These are phyloP conservation scores for Fusarium sarcochroum DNA, from an alignment of 2,329 filamentous ascomycete species.

Conservation along the genomic window DNA sequence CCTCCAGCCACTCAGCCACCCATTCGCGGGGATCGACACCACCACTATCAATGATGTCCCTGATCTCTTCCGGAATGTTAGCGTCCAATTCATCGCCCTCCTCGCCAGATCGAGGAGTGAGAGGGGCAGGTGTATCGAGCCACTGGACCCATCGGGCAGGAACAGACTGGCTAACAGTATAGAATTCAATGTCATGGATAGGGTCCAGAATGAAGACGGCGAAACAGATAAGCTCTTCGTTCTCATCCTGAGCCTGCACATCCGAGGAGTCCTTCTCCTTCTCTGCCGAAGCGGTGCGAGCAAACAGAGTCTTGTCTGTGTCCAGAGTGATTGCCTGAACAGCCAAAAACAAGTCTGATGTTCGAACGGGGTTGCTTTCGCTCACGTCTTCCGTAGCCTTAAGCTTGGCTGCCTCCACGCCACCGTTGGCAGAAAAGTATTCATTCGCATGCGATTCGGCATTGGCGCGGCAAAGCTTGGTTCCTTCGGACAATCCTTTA, in stretches of 20 bases:
- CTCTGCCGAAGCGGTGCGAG: constrained; percentile 65
- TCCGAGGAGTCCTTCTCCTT: constrained; percentile 69
- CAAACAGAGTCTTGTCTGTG: constrained; percentile 76
- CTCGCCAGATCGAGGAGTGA: constrained; percentile 68
- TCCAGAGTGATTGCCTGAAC: constrained; percentile 86
- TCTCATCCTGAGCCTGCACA: constrained; percentile 64
- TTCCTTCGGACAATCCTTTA: constrained; percentile 85
- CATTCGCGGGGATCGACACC: constrained; percentile 94
- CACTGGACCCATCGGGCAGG: constrained; percentile 90
- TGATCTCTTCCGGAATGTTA: constrained; percentile 82
- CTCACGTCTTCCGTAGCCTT: constrained; percentile 83
- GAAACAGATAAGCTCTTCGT: constrained; percentile 78
- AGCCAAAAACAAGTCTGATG: constrained; percentile 94
- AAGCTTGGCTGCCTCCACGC: constrained; percentile 83
- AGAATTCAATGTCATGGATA: constrained; percentile 90
- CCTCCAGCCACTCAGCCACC: constrained; percentile 98
- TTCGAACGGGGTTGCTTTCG: constrained; percentile 90
- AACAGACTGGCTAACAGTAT: constrained; percentile 84
- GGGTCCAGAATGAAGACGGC: constrained; percentile 88
- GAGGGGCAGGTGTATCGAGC: constrained; percentile 81
- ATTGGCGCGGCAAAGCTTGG: constrained; percentile 89
- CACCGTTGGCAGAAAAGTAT: constrained; percentile 84
- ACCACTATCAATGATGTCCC: constrained; percentile 81
- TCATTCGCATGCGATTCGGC: constrained; percentile 90
- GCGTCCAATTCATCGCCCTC: constrained; percentile 58